Base-by-base conservation (phyloP, 371 early-diverging fungal genomes). In the Actinomortierella ambigua region DNA sequence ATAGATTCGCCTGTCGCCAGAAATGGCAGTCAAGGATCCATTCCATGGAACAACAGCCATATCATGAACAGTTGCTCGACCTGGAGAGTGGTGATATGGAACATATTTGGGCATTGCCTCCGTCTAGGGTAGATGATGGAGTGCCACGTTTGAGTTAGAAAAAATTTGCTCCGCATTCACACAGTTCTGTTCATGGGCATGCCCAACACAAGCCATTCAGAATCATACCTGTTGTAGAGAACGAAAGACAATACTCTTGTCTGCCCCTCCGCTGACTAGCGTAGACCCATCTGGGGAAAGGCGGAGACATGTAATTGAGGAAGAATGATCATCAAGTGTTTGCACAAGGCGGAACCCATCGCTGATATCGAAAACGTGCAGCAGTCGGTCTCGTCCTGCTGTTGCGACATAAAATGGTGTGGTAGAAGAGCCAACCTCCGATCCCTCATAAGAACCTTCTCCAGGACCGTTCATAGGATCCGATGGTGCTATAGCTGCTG, bases 301-400 rank as follows among this genome's bases (percentile, higher is more conserved):
- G 27, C 81, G 77, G 46, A 93, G 87, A 22, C 88, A 81, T 5
- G 93, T 92, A 11, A 95, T 89, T 3, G 94, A 91, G 0, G 93
- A 90, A 13, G 95, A 91, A 63, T 95, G 95, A 55, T 93, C 95
- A 55, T 92, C 93, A 20, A 95, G 75, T 23, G 93, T 93, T 60
- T 93, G 92, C 2, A 90, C 69, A 5, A 92, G 76, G 14, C 85
- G 80, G 48, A 85, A 90, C n/a, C 58, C 51, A 17, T 81, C 76
- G 22, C 60, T 58, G 13, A 89, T 79, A 63, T 92, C 89, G 66
- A 92, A 95, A 2, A 95, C 78, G 57, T 95, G 95, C 1, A 95
- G 67, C 7, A 93, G 71, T 50, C 95, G 80, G 62, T 95, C 95
- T 50, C 95, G 84, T 56, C 90, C 88, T 2, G 89, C 92, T 0